Conservation (phyloP, 2,329 filamentous ascomycete genomes). For the Lithohypha guttulata region DNA sequence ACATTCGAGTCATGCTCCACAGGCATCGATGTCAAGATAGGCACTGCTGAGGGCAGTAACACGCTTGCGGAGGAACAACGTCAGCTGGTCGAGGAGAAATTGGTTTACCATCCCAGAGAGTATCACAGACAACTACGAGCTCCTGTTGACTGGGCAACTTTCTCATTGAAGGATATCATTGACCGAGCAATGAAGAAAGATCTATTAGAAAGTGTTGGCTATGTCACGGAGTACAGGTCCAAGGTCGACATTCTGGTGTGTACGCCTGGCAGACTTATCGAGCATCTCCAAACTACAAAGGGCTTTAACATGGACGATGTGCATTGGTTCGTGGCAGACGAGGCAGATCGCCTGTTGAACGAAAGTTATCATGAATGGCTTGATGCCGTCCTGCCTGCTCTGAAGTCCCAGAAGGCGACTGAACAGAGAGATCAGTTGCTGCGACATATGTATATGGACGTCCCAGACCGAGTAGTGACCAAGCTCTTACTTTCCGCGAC, state of each 20-base stretch:
- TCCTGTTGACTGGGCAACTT: conserved; percentile 38
- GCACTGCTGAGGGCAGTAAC: conserved; percentile 71
- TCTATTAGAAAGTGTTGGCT: conserved; percentile 40
- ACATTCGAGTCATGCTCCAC: conserved; percentile 63
- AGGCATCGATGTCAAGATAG: conserved; percentile 65
- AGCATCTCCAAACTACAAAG: conserved; percentile 89
- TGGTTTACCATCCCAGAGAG: conserved; percentile 55
- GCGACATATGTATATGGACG: conserved; percentile 65
- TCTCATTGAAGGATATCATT: conserved; percentile 36
- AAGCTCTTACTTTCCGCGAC: conserved; percentile 88
- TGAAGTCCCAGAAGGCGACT: conserved; percentile 80
- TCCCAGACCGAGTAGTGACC: conserved; percentile 51
- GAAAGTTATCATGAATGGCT: conserved; percentile 91
- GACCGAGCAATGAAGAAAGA: conserved; percentile 32
- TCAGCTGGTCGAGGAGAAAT: conserved; percentile 51
- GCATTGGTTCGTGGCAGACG: conserved; percentile 82
- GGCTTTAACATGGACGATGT: conserved; percentile 67
- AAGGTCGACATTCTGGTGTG: conserved; percentile 86
- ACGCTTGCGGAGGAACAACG: conserved; percentile 57
- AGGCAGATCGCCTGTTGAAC: conserved; percentile 84
- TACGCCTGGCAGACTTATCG: conserved; percentile 82
- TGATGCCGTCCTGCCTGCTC: conserved; percentile 54
- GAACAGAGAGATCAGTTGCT: conserved; percentile 71
- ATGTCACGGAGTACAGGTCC: conserved; percentile 56
- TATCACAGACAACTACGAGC: conserved; percentile 35